Evolutionary conservation across 495 filamentous ascomycete genomes (phyloP).

Genomic region (Aspergillus bertholletiae): DNA sequence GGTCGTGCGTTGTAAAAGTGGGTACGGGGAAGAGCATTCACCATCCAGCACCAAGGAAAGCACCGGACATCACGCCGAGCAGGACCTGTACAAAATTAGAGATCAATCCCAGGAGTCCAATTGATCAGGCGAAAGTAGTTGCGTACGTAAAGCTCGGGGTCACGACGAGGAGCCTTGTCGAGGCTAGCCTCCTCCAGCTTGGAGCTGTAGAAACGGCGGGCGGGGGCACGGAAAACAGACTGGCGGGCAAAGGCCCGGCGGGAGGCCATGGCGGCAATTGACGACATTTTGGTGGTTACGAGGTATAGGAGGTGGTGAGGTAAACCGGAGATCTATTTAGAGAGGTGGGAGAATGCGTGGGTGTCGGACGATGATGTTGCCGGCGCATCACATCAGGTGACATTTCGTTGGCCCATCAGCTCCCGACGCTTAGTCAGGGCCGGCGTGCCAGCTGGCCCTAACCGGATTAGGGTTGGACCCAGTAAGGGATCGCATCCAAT

Average conservation of each 20-base stretch:
- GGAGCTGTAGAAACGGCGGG: slow-evolving; percentile 42
- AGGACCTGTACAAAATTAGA: slow-evolving; percentile 62
- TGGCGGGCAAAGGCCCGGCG: slow-evolving; percentile 48
- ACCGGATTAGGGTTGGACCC: background rate
- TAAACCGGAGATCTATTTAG: slow-evolving; percentile 13
- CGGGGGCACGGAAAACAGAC: slow-evolving; percentile 38
- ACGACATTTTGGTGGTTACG: slow-evolving; percentile 45
- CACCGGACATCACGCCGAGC: slow-evolving; percentile 84
- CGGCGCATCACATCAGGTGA: slow-evolving; percentile 33
- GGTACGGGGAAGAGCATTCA: slow-evolving; percentile 54
- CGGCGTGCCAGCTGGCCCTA: slow-evolving; percentile 23
- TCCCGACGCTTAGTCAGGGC: background rate
- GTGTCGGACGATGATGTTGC: slow-evolving; percentile 39
- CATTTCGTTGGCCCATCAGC: slow-evolving; percentile 19
- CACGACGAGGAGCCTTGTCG: slow-evolving; percentile 64
- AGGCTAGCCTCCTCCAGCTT: slow-evolving; percentile 50
- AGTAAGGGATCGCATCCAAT: background rate
- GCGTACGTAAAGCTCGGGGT: slow-evolving; percentile 80
- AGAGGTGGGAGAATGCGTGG: slow-evolving; percentile 26
- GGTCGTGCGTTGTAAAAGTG: background rate
- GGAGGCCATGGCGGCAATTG: slow-evolving; percentile 49
- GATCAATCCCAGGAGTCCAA: background rate
- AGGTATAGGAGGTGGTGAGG: slow-evolving; percentile 13
- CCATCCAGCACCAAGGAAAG: slow-evolving; percentile 84
- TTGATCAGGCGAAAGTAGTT: slow-evolving; percentile 5